Base-by-base conservation (phyloP, 1,139 yeast species). In the Yamadazyma sp. region DNA sequence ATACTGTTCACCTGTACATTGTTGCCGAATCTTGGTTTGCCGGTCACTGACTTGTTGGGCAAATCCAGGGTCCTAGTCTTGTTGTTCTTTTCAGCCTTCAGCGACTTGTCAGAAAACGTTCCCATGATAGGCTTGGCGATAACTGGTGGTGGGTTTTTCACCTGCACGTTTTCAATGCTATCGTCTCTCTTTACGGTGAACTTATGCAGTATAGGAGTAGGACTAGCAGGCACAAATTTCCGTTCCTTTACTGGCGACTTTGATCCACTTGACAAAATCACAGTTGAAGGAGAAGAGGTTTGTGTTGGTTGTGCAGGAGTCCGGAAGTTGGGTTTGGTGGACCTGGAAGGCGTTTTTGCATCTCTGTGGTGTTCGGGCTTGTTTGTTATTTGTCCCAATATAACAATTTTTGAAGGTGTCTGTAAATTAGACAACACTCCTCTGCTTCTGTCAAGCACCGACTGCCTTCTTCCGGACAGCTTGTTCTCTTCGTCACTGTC, bases 111-210 rank as follows among this genome's bases (percentile, higher is more conserved):
- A 1, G 68, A 61, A 42, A 71, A 71, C 1, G 69, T 61, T 1
- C 77, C 77, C 76, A 71, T 70, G 2, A 59, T 52, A 3, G 76
- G 77, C 21, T 18, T 18, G 38, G 53, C 59, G 13, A 31, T 20
- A 7, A 13, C 11, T 15, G 29, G 29, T 4, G 29, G 29, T 4
- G 13, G 18, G 7, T 33, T 22, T 4, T 22, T 24, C 14, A 29
- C 33, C 9, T 34, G 34, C 6, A 52, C 45, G 26, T 51, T 34
- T 4, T 27, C 37, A 13, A 34, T 20, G n/a, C 32, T 28, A 10
- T 21, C 37, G 14, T 41, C 51, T n/a, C 40, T 48, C 23, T 46
- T 46, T 8, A 41, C 44, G 4, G 24, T 23, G 29, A 41, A 41
- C 29, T 41, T 41, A 14, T 16, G 24, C 7, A 37, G 29, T 30